Conservation (phyloP, 164 flowering plant genomes). For the Hamamelis virginiana region DNA sequence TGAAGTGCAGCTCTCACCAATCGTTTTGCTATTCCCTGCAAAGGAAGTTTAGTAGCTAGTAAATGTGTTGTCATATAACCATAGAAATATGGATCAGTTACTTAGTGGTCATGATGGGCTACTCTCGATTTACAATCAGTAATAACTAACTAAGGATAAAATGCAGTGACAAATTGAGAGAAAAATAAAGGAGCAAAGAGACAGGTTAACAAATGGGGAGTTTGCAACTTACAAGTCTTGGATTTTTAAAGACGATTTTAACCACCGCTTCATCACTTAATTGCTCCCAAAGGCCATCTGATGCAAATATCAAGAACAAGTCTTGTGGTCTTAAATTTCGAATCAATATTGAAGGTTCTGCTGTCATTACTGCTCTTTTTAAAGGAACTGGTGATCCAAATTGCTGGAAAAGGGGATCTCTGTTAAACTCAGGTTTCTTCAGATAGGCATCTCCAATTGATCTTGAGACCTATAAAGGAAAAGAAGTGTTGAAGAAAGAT, state of each 20-base stretch:
- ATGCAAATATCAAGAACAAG: constrained; percentile 67
- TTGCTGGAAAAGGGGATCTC: constrained; percentile 51
- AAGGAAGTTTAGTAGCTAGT: neutral
- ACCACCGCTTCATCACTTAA: constrained; percentile 65
- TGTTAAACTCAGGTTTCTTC: constrained; percentile 67
- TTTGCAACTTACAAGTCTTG: constrained; percentile 48
- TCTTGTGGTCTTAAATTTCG: constrained; percentile 53
- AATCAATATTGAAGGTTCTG: constrained; percentile 61
- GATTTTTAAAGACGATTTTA: constrained; percentile 53
- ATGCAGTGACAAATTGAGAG: neutral
- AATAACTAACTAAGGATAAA: no score
- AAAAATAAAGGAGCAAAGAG: neutral
- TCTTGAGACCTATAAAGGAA: constrained; percentile 62
- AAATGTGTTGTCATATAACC: neutral
- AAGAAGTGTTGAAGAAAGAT: neutral
- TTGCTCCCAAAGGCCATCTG: constrained; percentile 89
- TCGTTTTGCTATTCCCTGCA: constrained; percentile 55
- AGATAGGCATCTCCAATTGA: constrained; percentile 75
- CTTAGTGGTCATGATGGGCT: no score
- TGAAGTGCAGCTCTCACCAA: constrained; percentile 46
- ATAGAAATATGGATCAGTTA: no score
- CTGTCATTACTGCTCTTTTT: constrained; percentile 57
- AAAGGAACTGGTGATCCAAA: constrained; percentile 45
- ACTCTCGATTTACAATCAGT: no score
- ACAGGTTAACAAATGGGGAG: neutral